Evolutionary conservation across 1,284 basidiomycete genomes (phyloP), one percentile per base, ranked within the genome.

Genomic region (Cystobasidium pallidum): DNA sequence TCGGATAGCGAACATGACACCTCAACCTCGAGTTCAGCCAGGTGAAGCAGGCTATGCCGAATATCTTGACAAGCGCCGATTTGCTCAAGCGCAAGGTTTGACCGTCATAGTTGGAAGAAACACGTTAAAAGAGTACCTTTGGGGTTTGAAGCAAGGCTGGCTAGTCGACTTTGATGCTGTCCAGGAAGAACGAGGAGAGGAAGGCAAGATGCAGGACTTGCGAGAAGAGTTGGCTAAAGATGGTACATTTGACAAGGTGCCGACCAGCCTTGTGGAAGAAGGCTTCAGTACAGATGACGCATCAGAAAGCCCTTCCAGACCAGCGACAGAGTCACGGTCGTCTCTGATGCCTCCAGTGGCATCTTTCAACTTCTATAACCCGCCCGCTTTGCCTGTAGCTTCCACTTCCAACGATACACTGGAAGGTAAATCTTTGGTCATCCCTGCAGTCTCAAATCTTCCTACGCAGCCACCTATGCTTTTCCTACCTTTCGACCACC

Each of bases 51-150:
- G 72, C 79, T 86, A 55, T 84, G 43, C 80, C 84, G 3, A 89
- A 87, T 2, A 73, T 15, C 80, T 93, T 13, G 90, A 91, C 72
- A 80, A 83, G 15, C 82, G 85, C 19, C 70, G 74, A 81, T 19
- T 83, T 87, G 75, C 80, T 84, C 21, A 78, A 76, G 65, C 86
- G 36, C 84, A 87, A 45, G 68, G 68, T 41, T 26, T 71, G 47
- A 77, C 83, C 84, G 70, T 89, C 51, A 84, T 98, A 67, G 83
- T 99, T 66, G 96, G 96, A 7, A 86, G 95, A 70, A 89, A 91
- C 41, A 91, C 92, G 0, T 86, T 94, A 81, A 99, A 98, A 82
- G 95, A 99, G 83, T 98, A 92, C 81, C 87, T 96, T 84, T 86
- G 88, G 73, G 95, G 94, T 0, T 80, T 98, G 65, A 86, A 86